Percentiles rank a stretch among this genome's conserved stretches.
phyloP scores from a whole-genome alignment of 163 green algal genomes.

The Chlamydomonas reinhardtii region DNA sequence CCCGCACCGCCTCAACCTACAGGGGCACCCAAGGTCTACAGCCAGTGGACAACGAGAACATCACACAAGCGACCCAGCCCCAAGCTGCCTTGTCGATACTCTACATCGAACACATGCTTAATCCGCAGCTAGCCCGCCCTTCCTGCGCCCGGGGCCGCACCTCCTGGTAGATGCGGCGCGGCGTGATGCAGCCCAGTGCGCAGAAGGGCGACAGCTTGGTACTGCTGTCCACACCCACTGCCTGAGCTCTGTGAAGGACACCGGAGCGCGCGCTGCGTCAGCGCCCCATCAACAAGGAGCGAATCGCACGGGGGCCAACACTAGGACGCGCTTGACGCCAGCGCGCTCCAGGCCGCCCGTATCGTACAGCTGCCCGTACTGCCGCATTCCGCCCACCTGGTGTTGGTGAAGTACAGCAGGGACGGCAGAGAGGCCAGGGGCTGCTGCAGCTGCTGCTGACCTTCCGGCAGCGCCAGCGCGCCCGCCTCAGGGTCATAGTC shows the following conservation, averaged over 20 bases:
- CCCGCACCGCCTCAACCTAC: conserved; percentile 8
- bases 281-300: no score
- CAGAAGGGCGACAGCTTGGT: conserved; percentile 91
- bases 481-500: neutral
- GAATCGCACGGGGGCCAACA: no score
- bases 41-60: no score
- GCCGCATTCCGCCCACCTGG: neutral
- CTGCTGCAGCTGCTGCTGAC: neutral
- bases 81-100: no score
- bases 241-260: conserved; percentile 11
- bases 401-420: conserved; percentile 46
- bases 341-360: no score
- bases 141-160: neutral
- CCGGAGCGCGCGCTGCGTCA: no score
- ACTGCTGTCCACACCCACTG: conserved; percentile 46
- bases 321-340: no score
- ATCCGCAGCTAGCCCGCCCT: no score
- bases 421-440: neutral
- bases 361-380: no score
- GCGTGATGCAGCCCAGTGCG: conserved; percentile 86
- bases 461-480: neutral
- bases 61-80: no score
- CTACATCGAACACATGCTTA: no score
- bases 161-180: conserved; percentile 71
- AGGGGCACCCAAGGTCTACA: no score